A percentile compares a stretch with the other conserved stretches of the same genome.
Evolutionary conservation across 345 rosid species (phyloP).

Genomic region (Punica granatum): DNA sequence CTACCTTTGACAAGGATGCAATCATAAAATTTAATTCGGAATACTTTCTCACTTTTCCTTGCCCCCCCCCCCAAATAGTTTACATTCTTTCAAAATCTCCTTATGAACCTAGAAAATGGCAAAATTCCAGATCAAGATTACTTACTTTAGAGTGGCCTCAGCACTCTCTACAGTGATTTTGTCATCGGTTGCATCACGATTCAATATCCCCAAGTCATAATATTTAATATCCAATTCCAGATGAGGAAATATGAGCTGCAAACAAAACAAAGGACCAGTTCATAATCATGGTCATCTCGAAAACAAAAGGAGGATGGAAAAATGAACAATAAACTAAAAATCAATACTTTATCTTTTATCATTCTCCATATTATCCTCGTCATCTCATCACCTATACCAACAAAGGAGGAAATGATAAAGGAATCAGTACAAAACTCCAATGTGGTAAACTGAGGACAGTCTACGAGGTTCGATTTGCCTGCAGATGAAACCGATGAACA

Average conservation of each 20-base stretch:
- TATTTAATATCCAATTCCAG: slow-evolving; percentile 83
- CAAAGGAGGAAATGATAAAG: background rate
- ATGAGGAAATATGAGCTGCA: slow-evolving; percentile 81
- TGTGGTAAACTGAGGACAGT: background rate
- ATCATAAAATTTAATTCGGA: too few species aligned
- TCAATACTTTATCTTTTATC: slow-evolving; percentile 77
- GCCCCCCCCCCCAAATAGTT: too few species aligned
- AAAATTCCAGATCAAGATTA: slow-evolving; percentile 1
- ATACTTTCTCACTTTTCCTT: too few species aligned
- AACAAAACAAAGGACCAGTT: slow-evolving; percentile 14
- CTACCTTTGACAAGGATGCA: background rate
- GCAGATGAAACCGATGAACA: background rate
- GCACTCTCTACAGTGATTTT: slow-evolving; percentile 81
- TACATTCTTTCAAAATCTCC: background rate
- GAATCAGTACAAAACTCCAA: slow-evolving; percentile 1
- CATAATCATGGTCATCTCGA: slow-evolving; percentile 3
- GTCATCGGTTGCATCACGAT: slow-evolving; percentile 89
- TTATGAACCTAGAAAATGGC: background rate
- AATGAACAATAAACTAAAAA: slow-evolving; percentile 4
- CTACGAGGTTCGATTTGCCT: background rate
- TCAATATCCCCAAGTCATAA: slow-evolving; percentile 81
- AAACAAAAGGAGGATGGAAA: slow-evolving; percentile 8
- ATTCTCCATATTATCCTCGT: slow-evolving; percentile 79
- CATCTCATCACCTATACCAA: slow-evolving; percentile 79
- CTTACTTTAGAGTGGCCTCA: slow-evolving; percentile 78